Conservation (phyloP, 805 yeast genomes). For the Yarrowia osloensis region DNA sequence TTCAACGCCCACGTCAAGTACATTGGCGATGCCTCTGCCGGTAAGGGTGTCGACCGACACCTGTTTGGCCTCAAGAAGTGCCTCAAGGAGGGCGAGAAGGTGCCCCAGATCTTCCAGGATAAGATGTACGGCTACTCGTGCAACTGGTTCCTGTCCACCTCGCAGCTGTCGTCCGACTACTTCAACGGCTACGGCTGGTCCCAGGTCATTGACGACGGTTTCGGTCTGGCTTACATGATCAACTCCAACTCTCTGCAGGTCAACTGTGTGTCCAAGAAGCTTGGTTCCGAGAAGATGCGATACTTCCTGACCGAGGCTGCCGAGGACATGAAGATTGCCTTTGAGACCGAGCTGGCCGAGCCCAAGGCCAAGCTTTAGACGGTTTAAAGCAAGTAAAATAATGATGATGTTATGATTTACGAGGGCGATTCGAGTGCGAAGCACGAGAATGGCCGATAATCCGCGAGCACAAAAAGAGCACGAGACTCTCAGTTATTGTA, state of each 20-base stretch:
- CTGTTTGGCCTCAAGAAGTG: constrained; percentile 82
- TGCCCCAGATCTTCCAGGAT: constrained; percentile 71
- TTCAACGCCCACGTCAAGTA: constrained; percentile 71
- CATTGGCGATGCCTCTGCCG: constrained; percentile 76
- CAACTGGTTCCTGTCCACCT: constrained; percentile 85
- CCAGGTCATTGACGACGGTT: constrained; percentile 90
- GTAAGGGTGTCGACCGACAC: constrained; percentile 92
- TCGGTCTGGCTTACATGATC: constrained; percentile 91
- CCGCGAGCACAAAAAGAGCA: too few species aligned
- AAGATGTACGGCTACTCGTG: constrained; percentile 74
- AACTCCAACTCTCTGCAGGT: constrained; percentile 82
- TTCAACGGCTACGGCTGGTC: constrained; percentile 96
- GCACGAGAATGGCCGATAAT: too few species aligned
- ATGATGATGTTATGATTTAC: constrained; percentile 14
- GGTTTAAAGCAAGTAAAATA: background rate
- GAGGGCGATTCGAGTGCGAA: background rate
- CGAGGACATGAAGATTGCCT: constrained; percentile 71
- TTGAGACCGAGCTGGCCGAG: constrained; percentile 44
- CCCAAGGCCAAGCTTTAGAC: constrained; percentile 43
- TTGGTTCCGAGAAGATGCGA: constrained; percentile 51
- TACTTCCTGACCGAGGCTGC: constrained; percentile 76
- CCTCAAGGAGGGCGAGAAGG: constrained; percentile 56
- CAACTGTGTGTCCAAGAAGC: constrained; percentile 75
- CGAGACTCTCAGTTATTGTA: too few species aligned
- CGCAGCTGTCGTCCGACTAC: constrained; percentile 81